These are phyloP conservation scores for Arthrobotrys conoides DNA, from an alignment of 2,329 filamentous ascomycete genomes.

Conservation along the genomic window DNA sequence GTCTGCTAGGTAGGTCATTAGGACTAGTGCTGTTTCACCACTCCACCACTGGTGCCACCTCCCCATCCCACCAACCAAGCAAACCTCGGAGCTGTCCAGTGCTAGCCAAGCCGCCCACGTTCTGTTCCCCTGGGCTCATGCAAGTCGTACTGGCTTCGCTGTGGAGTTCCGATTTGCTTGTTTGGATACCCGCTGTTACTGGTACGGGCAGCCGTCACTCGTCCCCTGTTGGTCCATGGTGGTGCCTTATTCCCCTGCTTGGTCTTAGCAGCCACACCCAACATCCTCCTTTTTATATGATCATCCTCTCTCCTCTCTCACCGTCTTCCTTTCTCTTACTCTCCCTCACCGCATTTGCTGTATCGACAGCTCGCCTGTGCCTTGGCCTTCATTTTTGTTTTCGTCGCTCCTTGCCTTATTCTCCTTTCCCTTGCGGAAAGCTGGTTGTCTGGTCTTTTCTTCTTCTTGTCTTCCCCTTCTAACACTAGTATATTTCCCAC, in stretches of 20 bases:
- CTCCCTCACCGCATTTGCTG: slow-evolving; percentile 53
- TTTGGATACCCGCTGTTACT: slow-evolving; percentile 27
- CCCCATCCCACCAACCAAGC: slow-evolving; percentile 32
- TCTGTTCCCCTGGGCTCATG: slow-evolving; percentile 21
- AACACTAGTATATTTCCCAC: slow-evolving; percentile 49
- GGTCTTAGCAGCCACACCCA: slow-evolving; percentile 44
- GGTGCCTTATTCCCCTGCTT: slow-evolving; percentile 4
- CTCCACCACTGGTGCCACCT: neutral
- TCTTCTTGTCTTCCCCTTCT: slow-evolving; percentile 48
- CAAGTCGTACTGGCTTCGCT: slow-evolving; percentile 10
- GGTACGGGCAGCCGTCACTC: neutral
- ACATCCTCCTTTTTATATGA: slow-evolving; percentile 56
- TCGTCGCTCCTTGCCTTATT: slow-evolving; percentile 58
- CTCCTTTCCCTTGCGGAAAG: slow-evolving; percentile 61
- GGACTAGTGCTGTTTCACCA: slow-evolving; percentile 46
- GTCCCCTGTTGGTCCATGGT: slow-evolving; percentile 15
- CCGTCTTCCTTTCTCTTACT: slow-evolving; percentile 26
- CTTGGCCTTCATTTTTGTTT: slow-evolving; percentile 54
- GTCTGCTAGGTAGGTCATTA: neutral
- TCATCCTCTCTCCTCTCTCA: slow-evolving; percentile 49
- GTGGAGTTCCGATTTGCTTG: slow-evolving; percentile 33
- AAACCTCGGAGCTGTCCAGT: slow-evolving; percentile 29
- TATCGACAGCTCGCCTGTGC: slow-evolving; percentile 49
- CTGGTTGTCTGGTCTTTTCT: slow-evolving; percentile 46
- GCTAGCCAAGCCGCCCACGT: slow-evolving; percentile 30